These are phyloP conservation scores for Aspergillus floridensis DNA, from an alignment of 2,329 filamentous ascomycete species.

Conservation along the genomic window DNA sequence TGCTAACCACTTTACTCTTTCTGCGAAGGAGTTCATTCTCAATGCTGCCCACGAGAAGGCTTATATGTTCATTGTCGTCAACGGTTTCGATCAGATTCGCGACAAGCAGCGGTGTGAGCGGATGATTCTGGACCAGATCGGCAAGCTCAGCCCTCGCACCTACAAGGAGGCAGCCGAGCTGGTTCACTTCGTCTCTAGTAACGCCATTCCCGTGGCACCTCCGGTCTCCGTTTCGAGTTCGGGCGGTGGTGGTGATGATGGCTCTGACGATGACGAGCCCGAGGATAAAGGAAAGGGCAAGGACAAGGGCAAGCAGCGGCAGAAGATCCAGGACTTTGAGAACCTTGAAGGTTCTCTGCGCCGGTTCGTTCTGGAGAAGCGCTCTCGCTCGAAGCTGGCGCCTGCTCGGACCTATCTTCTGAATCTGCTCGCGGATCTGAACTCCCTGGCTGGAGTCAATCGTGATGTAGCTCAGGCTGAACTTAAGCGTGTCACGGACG, in stretches of 20 bases:
- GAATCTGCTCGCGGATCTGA: slow-evolving; percentile 86
- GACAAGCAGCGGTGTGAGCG: slow-evolving; percentile 90
- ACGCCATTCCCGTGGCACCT: slow-evolving; percentile 76
- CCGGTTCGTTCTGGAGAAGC: slow-evolving; percentile 92
- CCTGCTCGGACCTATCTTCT: slow-evolving; percentile 93
- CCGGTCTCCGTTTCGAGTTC: slow-evolving; percentile 51
- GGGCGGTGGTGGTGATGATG: slow-evolving; percentile 55
- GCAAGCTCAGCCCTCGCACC: slow-evolving; percentile 82
- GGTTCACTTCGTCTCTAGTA: slow-evolving; percentile 97
- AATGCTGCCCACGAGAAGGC: slow-evolving; percentile 95
- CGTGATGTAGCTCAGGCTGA: slow-evolving; percentile 81
- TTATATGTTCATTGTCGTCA: slow-evolving; percentile 98
- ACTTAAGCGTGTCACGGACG: slow-evolving; percentile 74
- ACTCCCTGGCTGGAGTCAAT: slow-evolving; percentile 81
- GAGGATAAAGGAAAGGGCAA: slow-evolving; percentile 61
- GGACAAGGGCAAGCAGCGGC: slow-evolving; percentile 83
- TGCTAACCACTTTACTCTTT: slow-evolving; percentile 95
- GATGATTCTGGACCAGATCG: slow-evolving; percentile 87
- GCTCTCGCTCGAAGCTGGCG: slow-evolving; percentile 89
- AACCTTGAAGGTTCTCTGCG: slow-evolving; percentile 83
- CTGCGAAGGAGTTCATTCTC: slow-evolving; percentile 96
- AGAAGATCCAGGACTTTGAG: slow-evolving; percentile 87
- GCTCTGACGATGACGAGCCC: slow-evolving; percentile 55
- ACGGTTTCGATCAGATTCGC: slow-evolving; percentile 90
- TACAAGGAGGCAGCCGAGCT: slow-evolving; percentile 89